These are phyloP conservation scores for Telopea speciosissima DNA, from an alignment of 177 flowering plant genomes.

Conservation along the genomic window DNA sequence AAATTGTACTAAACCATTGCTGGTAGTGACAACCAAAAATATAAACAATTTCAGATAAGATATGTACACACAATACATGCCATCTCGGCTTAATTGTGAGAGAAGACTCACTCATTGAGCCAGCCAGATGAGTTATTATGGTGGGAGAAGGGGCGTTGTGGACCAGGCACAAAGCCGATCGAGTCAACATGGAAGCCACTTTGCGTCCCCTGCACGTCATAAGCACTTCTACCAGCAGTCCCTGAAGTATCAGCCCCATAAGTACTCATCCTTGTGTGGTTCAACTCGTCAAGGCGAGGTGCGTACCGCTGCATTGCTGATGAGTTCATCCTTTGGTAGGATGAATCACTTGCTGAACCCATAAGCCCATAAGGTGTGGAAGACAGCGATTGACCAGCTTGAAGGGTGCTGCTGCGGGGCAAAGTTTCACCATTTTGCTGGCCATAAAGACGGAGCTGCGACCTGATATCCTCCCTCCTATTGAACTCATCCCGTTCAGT, in stretches of 20 bases:
- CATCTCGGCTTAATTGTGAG: no score
- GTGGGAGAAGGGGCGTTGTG: slow-evolving; percentile 25
- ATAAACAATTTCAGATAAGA: no score
- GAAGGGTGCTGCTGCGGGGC: slow-evolving; percentile 17
- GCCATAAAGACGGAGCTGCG: slow-evolving; percentile 29
- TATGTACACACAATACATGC: no score
- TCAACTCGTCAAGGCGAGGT: slow-evolving; percentile 49
- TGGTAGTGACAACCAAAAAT: neutral
- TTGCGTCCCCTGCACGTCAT: slow-evolving; percentile 16
- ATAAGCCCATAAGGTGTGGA: slow-evolving; percentile 23
- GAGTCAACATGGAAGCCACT: slow-evolving; percentile 18
- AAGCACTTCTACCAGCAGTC: slow-evolving; percentile 4
- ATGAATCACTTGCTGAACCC: slow-evolving; percentile 14
- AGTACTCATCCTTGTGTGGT: slow-evolving; percentile 25
- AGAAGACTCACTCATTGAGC: slow-evolving; percentile 31
- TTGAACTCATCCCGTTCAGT: slow-evolving; percentile 11
- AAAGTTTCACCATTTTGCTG: slow-evolving; percentile 18
- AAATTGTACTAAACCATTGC: neutral
- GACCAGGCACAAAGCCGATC: slow-evolving; percentile 44
- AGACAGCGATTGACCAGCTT: slow-evolving; percentile 10
- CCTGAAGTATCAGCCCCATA: slow-evolving; percentile 9
- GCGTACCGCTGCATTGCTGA: slow-evolving; percentile 49
- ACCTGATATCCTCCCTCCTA: slow-evolving; percentile 15
- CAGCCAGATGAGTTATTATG: slow-evolving; percentile 44
- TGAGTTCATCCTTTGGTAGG: slow-evolving; percentile 21